Conservation (phyloP, 202 grass and related monocot genomes). For the Elaeis oleifera region DNA sequence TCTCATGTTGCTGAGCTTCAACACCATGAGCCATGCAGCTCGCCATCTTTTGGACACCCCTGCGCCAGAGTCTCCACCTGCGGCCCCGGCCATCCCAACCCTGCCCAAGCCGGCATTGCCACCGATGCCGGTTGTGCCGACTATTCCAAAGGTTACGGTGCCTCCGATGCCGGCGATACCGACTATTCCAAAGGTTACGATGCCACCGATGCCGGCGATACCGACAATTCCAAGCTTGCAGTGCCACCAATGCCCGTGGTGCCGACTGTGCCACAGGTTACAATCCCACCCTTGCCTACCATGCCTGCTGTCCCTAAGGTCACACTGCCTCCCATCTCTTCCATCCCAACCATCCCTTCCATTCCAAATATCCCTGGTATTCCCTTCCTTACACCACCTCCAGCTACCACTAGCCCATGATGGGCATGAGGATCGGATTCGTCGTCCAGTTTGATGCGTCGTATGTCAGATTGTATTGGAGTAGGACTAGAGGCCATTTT, state of each 20-base stretch:
- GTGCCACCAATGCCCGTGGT: slow-evolving; percentile 4
- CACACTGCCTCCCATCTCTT: not conserved
- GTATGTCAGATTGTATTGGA: too few relatives aligned
- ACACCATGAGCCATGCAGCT: slow-evolving; percentile 23
- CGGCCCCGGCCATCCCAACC: not conserved
- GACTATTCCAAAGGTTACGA: not conserved
- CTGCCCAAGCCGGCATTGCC: not conserved
- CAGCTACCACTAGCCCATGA: too few relatives aligned
- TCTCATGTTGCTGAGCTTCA: slow-evolving; percentile 9
- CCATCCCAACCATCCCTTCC: not conserved
- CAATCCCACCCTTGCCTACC: not conserved
- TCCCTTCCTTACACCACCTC: not conserved
- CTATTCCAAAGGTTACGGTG: not conserved
- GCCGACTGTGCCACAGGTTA: not conserved
- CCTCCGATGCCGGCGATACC: slow-evolving; percentile 18
- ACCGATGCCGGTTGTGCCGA: not conserved
- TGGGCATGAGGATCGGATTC: too few relatives aligned
- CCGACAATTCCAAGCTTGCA: not conserved
- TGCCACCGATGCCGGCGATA: not conserved
- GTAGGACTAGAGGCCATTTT: too few relatives aligned
- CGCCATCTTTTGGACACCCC: slow-evolving; percentile 33
- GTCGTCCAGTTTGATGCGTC: too few relatives aligned
- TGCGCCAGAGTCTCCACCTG: not conserved
- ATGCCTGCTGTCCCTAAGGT: not conserved
- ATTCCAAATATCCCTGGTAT: not conserved